Evolutionary conservation across 176 grass and related monocot species (phyloP).

Genomic region (Carex myosuroides): DNA sequence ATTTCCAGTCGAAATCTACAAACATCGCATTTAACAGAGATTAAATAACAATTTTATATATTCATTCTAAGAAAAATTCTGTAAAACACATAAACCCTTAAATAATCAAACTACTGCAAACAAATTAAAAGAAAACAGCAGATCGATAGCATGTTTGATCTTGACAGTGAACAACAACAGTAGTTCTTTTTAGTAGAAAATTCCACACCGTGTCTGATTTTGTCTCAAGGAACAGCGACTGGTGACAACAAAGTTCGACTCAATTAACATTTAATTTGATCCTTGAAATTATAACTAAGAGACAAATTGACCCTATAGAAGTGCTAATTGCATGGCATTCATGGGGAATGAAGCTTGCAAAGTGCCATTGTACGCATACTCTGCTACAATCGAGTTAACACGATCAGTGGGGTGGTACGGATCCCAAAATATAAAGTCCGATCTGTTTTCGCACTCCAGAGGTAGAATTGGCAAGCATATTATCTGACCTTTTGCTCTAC

Average conservation of each 20-base stretch:
- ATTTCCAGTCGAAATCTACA: neutral
- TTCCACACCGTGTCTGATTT: neutral
- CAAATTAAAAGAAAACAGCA: neutral
- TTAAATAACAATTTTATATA: neutral
- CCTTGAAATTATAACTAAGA: neutral
- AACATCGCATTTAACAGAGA: neutral
- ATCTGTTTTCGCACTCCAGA: slow-evolving; percentile 22
- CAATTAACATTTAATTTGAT: neutral
- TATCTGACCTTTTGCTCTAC: slow-evolving; percentile 34
- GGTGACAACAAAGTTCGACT: neutral
- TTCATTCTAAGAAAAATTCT: neutral
- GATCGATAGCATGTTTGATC: neutral
- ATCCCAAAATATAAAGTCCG: slow-evolving; percentile 32
- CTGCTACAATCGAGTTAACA: slow-evolving; percentile 17
- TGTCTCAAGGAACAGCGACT: neutral
- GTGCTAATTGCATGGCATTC: slow-evolving; percentile 12
- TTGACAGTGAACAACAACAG: neutral
- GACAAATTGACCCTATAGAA: neutral
- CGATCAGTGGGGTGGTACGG: slow-evolving; percentile 34
- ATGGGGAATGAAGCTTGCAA: slow-evolving; percentile 12
- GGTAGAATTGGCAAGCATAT: slow-evolving; percentile 31
- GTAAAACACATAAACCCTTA: neutral
- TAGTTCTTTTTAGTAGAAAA: neutral
- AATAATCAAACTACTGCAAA: neutral
- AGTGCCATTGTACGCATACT: slow-evolving; percentile 11